These are phyloP conservation scores for Venturia carpophila DNA, from an alignment of 2,329 filamentous ascomycete genomes.

Conservation along the genomic window DNA sequence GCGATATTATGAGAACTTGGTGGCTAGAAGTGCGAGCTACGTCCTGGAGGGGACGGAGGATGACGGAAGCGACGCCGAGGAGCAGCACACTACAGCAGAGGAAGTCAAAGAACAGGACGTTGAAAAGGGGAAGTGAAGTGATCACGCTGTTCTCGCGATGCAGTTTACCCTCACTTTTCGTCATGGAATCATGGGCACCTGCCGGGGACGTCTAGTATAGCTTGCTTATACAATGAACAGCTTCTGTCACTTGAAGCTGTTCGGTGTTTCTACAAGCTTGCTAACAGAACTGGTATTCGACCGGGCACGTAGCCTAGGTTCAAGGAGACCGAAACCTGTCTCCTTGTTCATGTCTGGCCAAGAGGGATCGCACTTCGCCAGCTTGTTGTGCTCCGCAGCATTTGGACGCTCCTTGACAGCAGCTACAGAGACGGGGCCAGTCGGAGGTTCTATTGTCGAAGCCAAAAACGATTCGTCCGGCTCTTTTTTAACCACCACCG, in stretches of 20 bases:
- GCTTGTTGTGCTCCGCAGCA: not conserved
- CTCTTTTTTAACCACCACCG: no score
- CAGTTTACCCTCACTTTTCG: not conserved
- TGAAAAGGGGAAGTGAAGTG: not conserved
- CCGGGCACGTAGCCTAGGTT: not conserved
- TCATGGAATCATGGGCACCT: not conserved
- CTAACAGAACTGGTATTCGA: not conserved
- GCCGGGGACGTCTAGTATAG: not conserved
- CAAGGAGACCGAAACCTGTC: not conserved
- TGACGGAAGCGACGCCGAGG: not conserved
- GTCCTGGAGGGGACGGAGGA: not conserved
- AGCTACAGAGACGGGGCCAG: no score
- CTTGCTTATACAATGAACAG: not conserved
- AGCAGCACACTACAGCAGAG: not conserved
- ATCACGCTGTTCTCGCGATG: not conserved
- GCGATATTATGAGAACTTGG: conserved; percentile 84
- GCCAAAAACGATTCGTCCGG: no score
- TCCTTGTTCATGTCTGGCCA: not conserved
- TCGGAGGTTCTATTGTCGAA: not conserved
- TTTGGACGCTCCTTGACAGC: not conserved
- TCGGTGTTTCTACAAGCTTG: not conserved
- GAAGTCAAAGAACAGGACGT: not conserved
- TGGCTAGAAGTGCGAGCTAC: conserved; percentile 58
- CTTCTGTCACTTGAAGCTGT: not conserved
- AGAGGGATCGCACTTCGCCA: not conserved